Base-by-base conservation (phyloP, 78 protist species). In the Dictyostelium purpureum region DNA sequence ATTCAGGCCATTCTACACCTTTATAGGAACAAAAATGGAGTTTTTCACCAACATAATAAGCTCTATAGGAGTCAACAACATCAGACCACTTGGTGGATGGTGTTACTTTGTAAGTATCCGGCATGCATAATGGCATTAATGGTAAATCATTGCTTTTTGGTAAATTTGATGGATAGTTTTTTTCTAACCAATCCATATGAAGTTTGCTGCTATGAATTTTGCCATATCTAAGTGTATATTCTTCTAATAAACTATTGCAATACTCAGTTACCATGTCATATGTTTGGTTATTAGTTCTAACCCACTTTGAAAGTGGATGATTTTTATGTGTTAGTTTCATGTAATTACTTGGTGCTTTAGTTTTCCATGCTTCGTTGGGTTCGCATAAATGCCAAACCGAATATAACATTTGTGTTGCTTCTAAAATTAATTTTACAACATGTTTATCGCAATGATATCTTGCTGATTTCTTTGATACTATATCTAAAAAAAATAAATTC, bases 401-500 rank as follows among this genome's bases (percentile, higher is more conserved):
- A 61, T 79, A 79, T 16, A 79, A 33, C 10, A 79, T 35, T 45
- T 79, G 87, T 26, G 71, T 65, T 21, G 87, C 87, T 47, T 79
- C 87, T 11, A 79, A 61, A 18, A 79, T 79, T 26, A 79, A 61
- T 45, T 79, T 79, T 16, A 79, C 87, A 18, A 79, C 87, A 63
- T 79, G 87, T 37, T 79, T 79, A 79, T 79, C 75, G 45, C 74
- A 63, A 61, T 79, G 87, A 79, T 63, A 79, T 42, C 75, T 57
- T 28, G 71, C 75, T 18, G 7, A 33, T n/a, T 66, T 61, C 5
- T 66, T 45, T 16, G 59, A 16, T 7, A 33, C 37, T 31, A 51
- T 28, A 79, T 79, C 87, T 63, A 79, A 79, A 43, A 28, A 38
- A 79, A 79, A 79, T 26, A 79, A 33, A 63, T 79, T 79, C 87